Percentiles rank a stretch among this genome's conserved stretches.
Evolutionary conservation across 208 protist genomes (phyloP).

Genomic region (Trypanosoma scelopori): DNA sequence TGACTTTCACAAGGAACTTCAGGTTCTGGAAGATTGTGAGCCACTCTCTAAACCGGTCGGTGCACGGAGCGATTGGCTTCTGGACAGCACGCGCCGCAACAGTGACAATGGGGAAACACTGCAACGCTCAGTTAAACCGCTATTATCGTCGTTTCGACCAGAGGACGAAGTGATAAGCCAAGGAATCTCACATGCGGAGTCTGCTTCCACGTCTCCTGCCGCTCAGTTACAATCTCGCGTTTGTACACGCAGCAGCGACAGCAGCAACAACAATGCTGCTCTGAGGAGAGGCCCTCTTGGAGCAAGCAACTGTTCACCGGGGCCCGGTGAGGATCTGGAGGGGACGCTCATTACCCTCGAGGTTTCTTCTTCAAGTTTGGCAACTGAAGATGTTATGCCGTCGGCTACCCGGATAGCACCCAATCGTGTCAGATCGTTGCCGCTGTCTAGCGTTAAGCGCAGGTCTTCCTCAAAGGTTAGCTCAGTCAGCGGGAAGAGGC

Average conservation of each 20-base stretch:
- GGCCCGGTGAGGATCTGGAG: not conserved
- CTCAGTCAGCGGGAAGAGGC: no score
- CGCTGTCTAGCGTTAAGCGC: no score
- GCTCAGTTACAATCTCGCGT: not conserved
- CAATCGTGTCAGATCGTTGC: not conserved
- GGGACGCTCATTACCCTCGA: slow-evolving; percentile 1
- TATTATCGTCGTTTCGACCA: not conserved
- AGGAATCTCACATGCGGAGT: not conserved
- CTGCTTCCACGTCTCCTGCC: not conserved
- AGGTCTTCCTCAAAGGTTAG: no score
- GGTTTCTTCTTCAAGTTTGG: slow-evolving; percentile 16
- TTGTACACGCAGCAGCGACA: not conserved
- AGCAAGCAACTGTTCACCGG: not conserved
- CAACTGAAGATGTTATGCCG: not conserved
- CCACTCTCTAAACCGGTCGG: not conserved
- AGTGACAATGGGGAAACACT: not conserved
- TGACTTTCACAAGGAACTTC: slow-evolving; percentile 11
- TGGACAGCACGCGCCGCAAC: not conserved
- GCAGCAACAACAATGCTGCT: not conserved
- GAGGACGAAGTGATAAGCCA: slow-evolving; percentile 13
- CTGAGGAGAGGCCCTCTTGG: not conserved
- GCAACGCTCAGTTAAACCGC: not conserved
- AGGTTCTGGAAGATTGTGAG: slow-evolving; percentile 13
- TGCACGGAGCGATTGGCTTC: slow-evolving; percentile 15
- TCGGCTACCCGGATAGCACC: not conserved